These are phyloP conservation scores for Malbranchea zuffiana DNA, from an alignment of 2,329 filamentous ascomycete species.

Conservation along the genomic window DNA sequence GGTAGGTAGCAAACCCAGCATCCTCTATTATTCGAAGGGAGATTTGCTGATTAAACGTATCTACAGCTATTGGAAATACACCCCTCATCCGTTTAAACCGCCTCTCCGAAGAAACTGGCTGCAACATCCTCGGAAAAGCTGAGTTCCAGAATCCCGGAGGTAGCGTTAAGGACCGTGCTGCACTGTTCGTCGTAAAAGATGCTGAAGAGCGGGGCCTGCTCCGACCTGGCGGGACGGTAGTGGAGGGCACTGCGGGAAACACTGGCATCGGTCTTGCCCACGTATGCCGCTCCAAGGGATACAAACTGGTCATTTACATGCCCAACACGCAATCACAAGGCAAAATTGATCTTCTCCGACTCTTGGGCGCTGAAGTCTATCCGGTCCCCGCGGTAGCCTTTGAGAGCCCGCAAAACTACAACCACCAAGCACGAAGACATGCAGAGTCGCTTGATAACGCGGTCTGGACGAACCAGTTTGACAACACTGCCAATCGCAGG, in stretches of 20 bases:
- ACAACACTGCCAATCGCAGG: conserved; percentile 85
- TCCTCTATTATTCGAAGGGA: background rate
- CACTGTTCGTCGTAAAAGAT: conserved; percentile 85
- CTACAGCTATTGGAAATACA: conserved; percentile 86
- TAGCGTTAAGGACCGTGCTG: conserved; percentile 90
- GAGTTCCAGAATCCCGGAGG: conserved; percentile 99
- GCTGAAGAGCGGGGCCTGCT: conserved; percentile 81
- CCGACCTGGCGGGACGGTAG: conserved; percentile 77
- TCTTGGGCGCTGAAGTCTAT: conserved; percentile 89
- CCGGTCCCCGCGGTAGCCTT: conserved; percentile 93
- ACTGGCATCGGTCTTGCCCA: conserved; percentile 96
- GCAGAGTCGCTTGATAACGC: conserved; percentile 78
- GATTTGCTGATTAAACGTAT: background rate
- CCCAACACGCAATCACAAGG: conserved; percentile 96
- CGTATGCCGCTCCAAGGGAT: conserved; percentile 83
- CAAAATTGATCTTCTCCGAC: conserved; percentile 84
- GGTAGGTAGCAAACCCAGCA: conserved; percentile 45
- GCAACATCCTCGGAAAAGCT: conserved; percentile 88
- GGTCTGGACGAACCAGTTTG: conserved; percentile 99
- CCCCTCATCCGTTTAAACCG: conserved; percentile 82
- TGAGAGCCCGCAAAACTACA: conserved; percentile 93
- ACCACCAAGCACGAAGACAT: conserved; percentile 85
- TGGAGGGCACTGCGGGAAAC: conserved; percentile 95
- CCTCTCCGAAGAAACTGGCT: conserved; percentile 82
- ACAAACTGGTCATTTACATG: conserved; percentile 98